Conservation (phyloP, 2,329 filamentous ascomycete genomes). For the Fusarium sp. region DNA sequence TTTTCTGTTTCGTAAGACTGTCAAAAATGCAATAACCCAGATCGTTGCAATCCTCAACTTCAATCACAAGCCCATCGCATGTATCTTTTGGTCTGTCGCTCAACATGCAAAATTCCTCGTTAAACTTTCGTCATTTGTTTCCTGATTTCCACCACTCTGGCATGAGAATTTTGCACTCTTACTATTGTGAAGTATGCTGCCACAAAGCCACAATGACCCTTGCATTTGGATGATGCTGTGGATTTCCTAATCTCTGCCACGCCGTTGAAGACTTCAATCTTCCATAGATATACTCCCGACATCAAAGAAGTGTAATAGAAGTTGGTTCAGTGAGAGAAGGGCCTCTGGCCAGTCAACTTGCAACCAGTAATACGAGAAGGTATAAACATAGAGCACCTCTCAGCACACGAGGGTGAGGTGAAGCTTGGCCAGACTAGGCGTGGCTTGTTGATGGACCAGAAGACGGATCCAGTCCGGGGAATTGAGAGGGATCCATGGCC, state of each 20-base stretch:
- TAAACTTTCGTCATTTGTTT: not conserved
- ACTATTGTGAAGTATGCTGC: not conserved
- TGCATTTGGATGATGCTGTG: not conserved
- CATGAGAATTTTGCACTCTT: not conserved
- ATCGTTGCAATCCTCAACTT: not conserved
- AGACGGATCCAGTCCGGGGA: conserved; percentile 49
- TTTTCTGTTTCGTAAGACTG: conserved; percentile 3
- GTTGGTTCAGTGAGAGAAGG: not conserved
- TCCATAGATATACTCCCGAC: not conserved
- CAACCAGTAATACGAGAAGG: not conserved
- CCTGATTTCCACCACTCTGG: not conserved
- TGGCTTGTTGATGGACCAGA: conserved; percentile 40
- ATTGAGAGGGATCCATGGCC: conserved; percentile 65
- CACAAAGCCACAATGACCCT: not conserved
- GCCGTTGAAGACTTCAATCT: not conserved
- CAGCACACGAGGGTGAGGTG: not conserved
- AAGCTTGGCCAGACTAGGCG: not conserved
- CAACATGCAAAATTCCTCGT: not conserved
- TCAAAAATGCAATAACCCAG: not conserved
- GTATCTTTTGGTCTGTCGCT: not conserved
- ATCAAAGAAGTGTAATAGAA: not conserved
- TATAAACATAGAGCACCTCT: not conserved
- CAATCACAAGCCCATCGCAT: not conserved
- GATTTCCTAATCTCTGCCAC: not conserved
- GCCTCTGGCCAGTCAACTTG: not conserved